Evolutionary conservation across 2,329 filamentous ascomycete genomes (phyloP), one percentile per base, ranked within the genome.

Genomic region (Paecilomyces dactylethromorphus): DNA sequence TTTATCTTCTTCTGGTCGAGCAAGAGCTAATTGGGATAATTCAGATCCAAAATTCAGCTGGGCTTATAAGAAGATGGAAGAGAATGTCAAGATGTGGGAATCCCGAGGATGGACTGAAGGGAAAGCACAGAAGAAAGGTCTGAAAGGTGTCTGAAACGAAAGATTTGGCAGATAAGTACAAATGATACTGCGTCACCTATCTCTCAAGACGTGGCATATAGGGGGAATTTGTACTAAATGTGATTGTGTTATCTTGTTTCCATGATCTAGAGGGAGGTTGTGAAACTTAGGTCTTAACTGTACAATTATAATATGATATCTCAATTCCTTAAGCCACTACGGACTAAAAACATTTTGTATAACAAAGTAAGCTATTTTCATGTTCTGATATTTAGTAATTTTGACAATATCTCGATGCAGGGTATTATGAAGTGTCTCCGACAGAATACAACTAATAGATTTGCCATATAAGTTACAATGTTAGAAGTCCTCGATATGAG

Each of bases 11-110:
- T 24, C 39, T 10, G 13, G 24, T 15, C 50, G 22, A 4, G 29
- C 4, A 50, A 26, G 11, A 51, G 10, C 35, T 56, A n/a, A 26
- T 7, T 49, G 10, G 2, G 4, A 10, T 22, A 2, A 7, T 53
- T 10, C 45, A 72, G 70, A 76, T 54, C 72, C 71, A 3, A 66
- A 71, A 22, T 76, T 81, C 58, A 72, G 69, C 12, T 79, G 75
- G 68, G 76, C 79, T 32, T 76, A 80, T 63, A 71, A 74, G 60
- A 80, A 82, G 66, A 81, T 82, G 64, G 78, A 81, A 65, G 70
- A 73, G 31, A 74, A 76, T 61, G 69, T 82, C 11, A 69, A 73
- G 63, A 71, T 69, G 61, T 76, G 78, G 72, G 77, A 80, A 58
- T 45, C 39, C 39, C n/a, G 39, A 18, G 39, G 39, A 45, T 45